phyloP scores from a whole-genome alignment of 2,329 filamentous ascomycete genomes.

The Hymenoscyphus occultus region DNA sequence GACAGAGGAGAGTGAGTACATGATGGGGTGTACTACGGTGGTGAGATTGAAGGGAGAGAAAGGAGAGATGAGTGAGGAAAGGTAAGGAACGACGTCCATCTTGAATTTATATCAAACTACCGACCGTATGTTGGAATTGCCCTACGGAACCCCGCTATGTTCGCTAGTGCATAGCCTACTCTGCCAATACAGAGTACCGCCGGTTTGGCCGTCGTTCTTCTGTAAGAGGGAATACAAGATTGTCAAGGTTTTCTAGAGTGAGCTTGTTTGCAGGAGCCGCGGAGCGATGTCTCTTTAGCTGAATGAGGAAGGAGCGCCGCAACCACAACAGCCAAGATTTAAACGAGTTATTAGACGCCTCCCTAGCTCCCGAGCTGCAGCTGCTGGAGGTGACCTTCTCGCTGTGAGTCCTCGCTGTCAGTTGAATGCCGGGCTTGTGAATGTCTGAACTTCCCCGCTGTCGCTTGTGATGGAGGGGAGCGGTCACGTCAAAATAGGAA shows the following conservation, averaged over 20 bases:
- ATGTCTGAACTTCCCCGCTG: too few relatives aligned
- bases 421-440: too few relatives aligned
- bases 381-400: background rate
- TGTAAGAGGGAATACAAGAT: background rate
- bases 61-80: conserved; percentile 25
- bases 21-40: conserved; percentile 39
- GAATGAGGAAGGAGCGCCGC: conserved; percentile 1
- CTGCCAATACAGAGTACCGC: conserved; percentile 19
- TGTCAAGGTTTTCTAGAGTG: background rate
- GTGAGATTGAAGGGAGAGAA: conserved; percentile 25
- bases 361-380: background rate
- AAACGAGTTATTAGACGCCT: background rate
- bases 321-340: background rate
- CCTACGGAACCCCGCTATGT: background rate
- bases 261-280: background rate
- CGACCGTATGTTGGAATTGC: background rate
- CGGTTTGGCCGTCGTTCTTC: conserved; percentile 20
- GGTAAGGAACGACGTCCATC: conserved; percentile 25
- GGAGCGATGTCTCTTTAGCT: background rate
- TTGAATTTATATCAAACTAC: conserved; percentile 26
- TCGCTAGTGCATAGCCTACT: background rate
- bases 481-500: too few relatives aligned
- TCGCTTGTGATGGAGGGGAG: too few relatives aligned
- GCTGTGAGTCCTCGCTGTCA: too few relatives aligned
- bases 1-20: conserved; percentile 50